Base-by-base conservation (phyloP, 1,139 yeast species). In the Suhomyces anneliseae region DNA sequence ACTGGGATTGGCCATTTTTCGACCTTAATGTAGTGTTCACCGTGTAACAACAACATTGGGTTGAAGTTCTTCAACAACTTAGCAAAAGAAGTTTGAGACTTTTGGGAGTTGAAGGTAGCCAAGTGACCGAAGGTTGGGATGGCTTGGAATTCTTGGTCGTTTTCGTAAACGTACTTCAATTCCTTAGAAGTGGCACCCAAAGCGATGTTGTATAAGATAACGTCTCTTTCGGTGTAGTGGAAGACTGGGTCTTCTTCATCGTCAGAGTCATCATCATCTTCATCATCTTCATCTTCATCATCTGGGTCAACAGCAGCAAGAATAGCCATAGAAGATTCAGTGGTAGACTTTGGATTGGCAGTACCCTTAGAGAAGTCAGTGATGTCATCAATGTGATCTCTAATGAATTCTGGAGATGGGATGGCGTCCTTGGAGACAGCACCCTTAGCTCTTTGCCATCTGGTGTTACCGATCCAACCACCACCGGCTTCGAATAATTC, bases 361-460 rank as follows among this genome's bases (percentile, higher is more conserved):
- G 87, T 74, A 46, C 81, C 82, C 40, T 74, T 67, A 38, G 78
- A 67, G 66, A 89, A 93, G 69, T 89, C 85, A 49, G 75, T 70
- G 53, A 92, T 79, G 43, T 79, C 81, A 15, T 61, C 70, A 83
- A 93, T 83, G 65, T 86, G 76, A 48, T 83, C 85, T 50, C 78
- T 77, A 54, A 93, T 72, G 54, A 81, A 79, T 68, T 92, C 98
- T 32, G 90, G 86, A 27, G 84, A 71, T 46, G 82, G 73, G 49
- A 72, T 70, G 34, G 72, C 72, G 38, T 78, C 83, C 40, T 40
- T 55, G 50, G 84, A 79, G 14, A 87, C 90, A 46, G 83, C 86
- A 58, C 98, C 98, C 55, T 83, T 83, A 48, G 96, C 85, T 68
- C 97, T 83, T 72, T 92, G 96, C 95, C 95, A 90, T 74, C 98